Base-by-base conservation (phyloP, 306 rosid genomes). In the Cajanus cajan region DNA sequence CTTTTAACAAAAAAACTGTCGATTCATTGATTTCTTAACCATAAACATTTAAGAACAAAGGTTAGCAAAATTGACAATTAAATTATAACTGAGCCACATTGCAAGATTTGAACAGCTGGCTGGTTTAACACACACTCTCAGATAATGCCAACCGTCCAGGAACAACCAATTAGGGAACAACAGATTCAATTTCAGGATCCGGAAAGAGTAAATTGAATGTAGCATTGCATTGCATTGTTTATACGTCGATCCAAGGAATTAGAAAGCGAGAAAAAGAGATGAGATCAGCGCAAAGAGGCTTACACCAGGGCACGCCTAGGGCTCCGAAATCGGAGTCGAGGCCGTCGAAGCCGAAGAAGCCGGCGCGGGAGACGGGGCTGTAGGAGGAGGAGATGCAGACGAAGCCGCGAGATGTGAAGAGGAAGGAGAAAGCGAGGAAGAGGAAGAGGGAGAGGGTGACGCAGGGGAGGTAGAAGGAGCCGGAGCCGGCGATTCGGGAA, bases 281-380 rank as follows among this genome's bases (percentile, higher is more conserved):
- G 37, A 68, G 85, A 81, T 81, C 73, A 58, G 54, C 51, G 75
- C 57, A 45, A 71, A 68, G 72, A 84, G 14, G 78, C 99, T 87
- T 90, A 96, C 99, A 96, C 88, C 99, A 96, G 74, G 99, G 99
- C 66, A 96, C 99, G 79, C 99, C 98, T 50, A 96, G 99, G 25
- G 87, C 72, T 68, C 98, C 99, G 16, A 96, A 93, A 81, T 96
- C 99, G 36, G 98, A 89, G 31, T 90, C 99, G 21, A 93, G 89
- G 6, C 87, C 94, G 2, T 93, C 98, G 75, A 91, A 61, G 31
- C 89, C 96, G 81, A 88, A 88, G 84, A 89, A 89, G 7, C 90
- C 79, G 47, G 95, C 55, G 36, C 96, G 91, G 24, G 95, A 89
- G 4, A 83, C 82, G 0, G 93, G 92, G 47, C 63, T 78, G 51